phyloP scores from a whole-genome alignment of 257 asterid species.

The Solanum okadae region DNA sequence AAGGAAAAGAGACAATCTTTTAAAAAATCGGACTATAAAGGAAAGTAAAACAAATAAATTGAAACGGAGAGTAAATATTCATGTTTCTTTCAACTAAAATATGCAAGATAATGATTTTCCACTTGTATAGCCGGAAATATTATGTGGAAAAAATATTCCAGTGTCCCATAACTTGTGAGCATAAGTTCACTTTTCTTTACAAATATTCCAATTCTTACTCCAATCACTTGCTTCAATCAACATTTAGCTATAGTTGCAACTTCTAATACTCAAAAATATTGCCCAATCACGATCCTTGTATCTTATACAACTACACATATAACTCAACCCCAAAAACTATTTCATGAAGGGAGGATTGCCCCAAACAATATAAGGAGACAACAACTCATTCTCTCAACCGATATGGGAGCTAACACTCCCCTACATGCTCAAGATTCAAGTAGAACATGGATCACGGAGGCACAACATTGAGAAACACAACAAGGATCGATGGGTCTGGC shows the following conservation, averaged over 20 bases:
- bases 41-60: not conserved
- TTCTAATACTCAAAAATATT: not conserved
- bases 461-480: not conserved
- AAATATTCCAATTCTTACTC: not conserved
- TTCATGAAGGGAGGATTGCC: not conserved
- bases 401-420: not conserved
- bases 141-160: not conserved
- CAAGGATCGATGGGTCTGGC: not conserved
- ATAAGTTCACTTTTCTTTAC: not conserved
- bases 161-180: not conserved
- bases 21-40: not conserved
- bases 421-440: not conserved
- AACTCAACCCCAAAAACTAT: not conserved
- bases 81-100: not conserved
- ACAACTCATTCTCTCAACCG: not conserved
- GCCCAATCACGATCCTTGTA: not conserved
- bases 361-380: not conserved
- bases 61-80: not conserved
- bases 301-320: not conserved
- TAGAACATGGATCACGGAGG: not conserved
- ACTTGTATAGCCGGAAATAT: not conserved
- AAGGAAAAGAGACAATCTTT: not conserved
- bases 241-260: not conserved
- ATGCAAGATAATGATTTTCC: not conserved
- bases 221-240: not conserved